Base-by-base conservation (phyloP, 768 basidiomycete species). In the Agaricus blazei region DNA sequence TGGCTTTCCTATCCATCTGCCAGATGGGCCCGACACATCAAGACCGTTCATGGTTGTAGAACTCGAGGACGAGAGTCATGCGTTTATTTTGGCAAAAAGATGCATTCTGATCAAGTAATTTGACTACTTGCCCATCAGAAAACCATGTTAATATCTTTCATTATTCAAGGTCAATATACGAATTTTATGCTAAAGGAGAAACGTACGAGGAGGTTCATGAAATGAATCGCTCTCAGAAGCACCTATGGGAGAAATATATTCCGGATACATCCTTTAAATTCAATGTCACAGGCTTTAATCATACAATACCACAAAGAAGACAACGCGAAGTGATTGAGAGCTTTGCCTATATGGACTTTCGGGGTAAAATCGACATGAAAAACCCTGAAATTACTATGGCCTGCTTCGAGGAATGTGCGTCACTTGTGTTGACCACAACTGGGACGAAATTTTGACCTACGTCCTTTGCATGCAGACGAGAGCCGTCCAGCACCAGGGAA, bases 351-450 rank as follows among this genome's bases (percentile, higher is more conserved):
- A 93, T 98, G 88, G 83, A 72, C 19, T 85, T 93, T 59, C 68
- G 77, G 55, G 94, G 94, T 11, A 80, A 80, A 61, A 91, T 97
- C 60, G 83, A 89, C 52, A 81, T 98, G 81, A 85, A 84, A 58
- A 74, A 75, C 43, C 90, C 95, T 0, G 83, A 93, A 43, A 79
- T 93, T 29, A 78, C 77, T 8, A 71, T 92, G 26, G 80, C 82
- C 0, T 83, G 87, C 49, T 90, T 88, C 52, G 95, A 97, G 74
- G 94, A 96, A 73, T 96, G 94, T 94, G 57, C 59, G 83, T 70
- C 34, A 28, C 23, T 37, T 12, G 48, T 15, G n/a, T 37, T 4
- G 44, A 50, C 34, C 5, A 12, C 0, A 55, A 29, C 37, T 15
- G 31, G 45, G 29, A 29, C 47, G 36, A n/a, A 24, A 8, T 14